Conservation (phyloP, 2,329 filamentous ascomycete species). For the Tolypocladium inflatum region DNA sequence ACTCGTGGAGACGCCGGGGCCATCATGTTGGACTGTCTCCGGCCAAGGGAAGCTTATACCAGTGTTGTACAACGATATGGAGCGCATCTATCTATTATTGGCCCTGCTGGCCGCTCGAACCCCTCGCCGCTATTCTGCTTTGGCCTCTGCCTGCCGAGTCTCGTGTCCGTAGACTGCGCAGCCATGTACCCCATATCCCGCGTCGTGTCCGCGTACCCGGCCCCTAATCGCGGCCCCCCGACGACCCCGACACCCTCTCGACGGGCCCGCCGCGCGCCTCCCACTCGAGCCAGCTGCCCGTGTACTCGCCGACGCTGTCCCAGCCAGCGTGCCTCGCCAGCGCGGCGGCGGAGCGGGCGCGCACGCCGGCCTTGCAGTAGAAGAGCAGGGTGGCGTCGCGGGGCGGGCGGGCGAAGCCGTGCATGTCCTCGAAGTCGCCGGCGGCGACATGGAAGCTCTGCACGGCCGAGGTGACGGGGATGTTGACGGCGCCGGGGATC, state of each 20-base stretch:
- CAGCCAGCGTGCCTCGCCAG: conserved; percentile 73
- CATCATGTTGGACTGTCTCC: neutral
- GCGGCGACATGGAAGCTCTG: conserved; percentile 68
- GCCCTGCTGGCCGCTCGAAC: neutral
- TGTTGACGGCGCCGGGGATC: conserved; percentile 75
- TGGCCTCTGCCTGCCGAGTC: neutral
- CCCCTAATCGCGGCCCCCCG: neutral
- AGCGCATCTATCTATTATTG: conserved; percentile 9
- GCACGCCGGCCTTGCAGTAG: conserved; percentile 88
- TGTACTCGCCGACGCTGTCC: conserved; percentile 59
- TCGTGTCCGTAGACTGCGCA: neutral
- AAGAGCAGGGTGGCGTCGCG: conserved; percentile 59
- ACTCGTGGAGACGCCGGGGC: neutral
- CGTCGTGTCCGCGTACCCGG: neutral
- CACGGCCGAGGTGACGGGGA: conserved; percentile 68
- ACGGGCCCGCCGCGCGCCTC: conserved; percentile 55
- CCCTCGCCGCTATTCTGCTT: too few species aligned
- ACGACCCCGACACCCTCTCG: conserved; percentile 12
- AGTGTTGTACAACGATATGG: conserved; percentile 7
- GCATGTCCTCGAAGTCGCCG: conserved; percentile 75
- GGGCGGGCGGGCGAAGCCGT: conserved; percentile 62
- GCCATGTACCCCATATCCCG: neutral
- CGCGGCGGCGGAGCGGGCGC: conserved; percentile 66
- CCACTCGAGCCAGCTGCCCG: conserved; percentile 80
- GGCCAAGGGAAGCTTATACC: neutral